phyloP scores from a whole-genome alignment of 2,329 filamentous ascomycete genomes.

The Xylaria sp. region DNA sequence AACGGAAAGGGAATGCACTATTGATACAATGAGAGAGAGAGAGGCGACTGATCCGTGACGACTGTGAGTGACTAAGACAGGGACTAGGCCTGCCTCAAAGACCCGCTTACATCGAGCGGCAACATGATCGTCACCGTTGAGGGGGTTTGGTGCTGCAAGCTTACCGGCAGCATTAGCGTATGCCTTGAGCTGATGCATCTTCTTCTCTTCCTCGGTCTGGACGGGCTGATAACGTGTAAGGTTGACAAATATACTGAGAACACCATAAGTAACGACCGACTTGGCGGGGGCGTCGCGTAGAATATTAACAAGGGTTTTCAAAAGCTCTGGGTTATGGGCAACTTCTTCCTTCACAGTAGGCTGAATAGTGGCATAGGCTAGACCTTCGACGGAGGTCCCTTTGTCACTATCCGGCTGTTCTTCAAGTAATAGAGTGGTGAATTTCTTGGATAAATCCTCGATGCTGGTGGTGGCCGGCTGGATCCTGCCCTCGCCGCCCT shows the following conservation, averaged over 20 bases:
- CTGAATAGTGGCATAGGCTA: slow-evolving; percentile 90
- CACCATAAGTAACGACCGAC: slow-evolving; percentile 80
- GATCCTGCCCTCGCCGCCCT: slow-evolving; percentile 50
- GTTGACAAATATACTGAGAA: slow-evolving; percentile 83
- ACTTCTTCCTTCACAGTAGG: slow-evolving; percentile 84
- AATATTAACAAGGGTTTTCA: slow-evolving; percentile 71
- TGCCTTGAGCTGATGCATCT: slow-evolving; percentile 88
- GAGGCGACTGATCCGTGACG: slow-evolving; percentile 75
- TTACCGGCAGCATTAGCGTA: slow-evolving; percentile 87
- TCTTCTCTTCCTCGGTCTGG: slow-evolving; percentile 88
- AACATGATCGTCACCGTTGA: slow-evolving; percentile 80
- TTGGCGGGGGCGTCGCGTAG: slow-evolving; percentile 64
- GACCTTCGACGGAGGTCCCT: slow-evolving; percentile 81
- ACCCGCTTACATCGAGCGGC: slow-evolving; percentile 75
- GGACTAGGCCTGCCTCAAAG: slow-evolving; percentile 78
- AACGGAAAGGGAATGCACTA: slow-evolving; percentile 78
- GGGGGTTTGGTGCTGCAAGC: slow-evolving; percentile 63
- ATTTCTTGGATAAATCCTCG: slow-evolving; percentile 68
- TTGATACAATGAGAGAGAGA: slow-evolving; percentile 73
- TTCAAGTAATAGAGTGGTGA: slow-evolving; percentile 69
- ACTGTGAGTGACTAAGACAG: slow-evolving; percentile 76
- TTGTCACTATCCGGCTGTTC: slow-evolving; percentile 62
- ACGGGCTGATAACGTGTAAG: slow-evolving; percentile 79
- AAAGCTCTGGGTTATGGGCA: slow-evolving; percentile 68
- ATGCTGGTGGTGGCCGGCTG: slow-evolving; percentile 64